phyloP scores from a whole-genome alignment of 2,329 filamentous ascomycete genomes.

The Paecilomyces niveus region DNA sequence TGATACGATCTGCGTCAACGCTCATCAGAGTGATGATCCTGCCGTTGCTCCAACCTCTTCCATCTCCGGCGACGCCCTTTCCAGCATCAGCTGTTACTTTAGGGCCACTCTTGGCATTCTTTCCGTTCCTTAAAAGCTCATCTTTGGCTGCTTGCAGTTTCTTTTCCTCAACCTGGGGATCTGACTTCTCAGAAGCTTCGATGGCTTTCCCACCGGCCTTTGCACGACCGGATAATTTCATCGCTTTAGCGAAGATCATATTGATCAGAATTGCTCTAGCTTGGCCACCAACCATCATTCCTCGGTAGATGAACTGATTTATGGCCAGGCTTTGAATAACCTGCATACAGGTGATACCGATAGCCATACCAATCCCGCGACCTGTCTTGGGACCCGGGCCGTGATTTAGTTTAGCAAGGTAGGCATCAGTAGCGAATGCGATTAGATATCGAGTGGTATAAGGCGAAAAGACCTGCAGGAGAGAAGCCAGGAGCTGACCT shows the following conservation, averaged over 20 bases:
- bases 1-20: conserved; percentile 86
- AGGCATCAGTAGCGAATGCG: conserved; percentile 74
- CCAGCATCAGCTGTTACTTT: conserved; percentile 27
- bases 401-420: conserved; percentile 50
- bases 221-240: conserved; percentile 80
- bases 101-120: conserved; percentile 26
- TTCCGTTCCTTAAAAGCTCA: conserved; percentile 27
- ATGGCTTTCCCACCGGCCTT: conserved; percentile 66
- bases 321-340: conserved; percentile 70
- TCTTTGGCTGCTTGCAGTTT: conserved; percentile 36
- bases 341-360: conserved; percentile 84
- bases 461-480: conserved; percentile 72
- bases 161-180: conserved; percentile 42
- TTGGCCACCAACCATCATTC: conserved; percentile 87
- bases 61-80: conserved; percentile 57
- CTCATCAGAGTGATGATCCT: conserved; percentile 91
- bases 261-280: conserved; percentile 73
- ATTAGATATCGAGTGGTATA: conserved; percentile 84
- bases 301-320: conserved; percentile 87
- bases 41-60: conserved; percentile 84
- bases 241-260: conserved; percentile 84
- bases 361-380: conserved; percentile 69
- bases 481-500: conserved; percentile 64
- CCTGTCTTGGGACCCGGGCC: conserved; percentile 60
- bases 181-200: conserved; percentile 32